A percentile compares a stretch with the other conserved stretches of the same genome.
These are phyloP conservation scores for Phaeotremella fagi DNA, from an alignment of 768 basidiomycete genomes.

Conservation along the genomic window DNA sequence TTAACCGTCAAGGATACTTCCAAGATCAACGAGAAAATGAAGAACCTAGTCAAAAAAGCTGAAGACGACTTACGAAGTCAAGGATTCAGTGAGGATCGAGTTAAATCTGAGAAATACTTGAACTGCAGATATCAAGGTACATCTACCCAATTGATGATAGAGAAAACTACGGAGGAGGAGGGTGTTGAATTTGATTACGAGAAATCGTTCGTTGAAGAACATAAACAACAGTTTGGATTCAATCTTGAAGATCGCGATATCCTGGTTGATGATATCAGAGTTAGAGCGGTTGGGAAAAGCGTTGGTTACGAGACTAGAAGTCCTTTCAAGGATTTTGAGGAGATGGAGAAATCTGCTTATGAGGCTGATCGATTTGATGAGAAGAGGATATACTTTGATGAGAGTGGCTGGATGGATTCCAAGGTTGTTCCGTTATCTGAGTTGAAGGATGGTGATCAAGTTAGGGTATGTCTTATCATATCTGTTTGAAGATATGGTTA, in stretches of 20 bases:
- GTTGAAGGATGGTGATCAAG: slow-evolving; percentile 19
- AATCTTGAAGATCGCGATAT: slow-evolving; percentile 49
- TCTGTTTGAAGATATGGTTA: not conserved
- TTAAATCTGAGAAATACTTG: slow-evolving; percentile 23
- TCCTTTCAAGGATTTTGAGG: slow-evolving; percentile 21
- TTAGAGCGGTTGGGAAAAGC: slow-evolving; percentile 22
- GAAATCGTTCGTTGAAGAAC: slow-evolving; percentile 57
- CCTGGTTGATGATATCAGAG: slow-evolving; percentile 35
- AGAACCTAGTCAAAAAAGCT: slow-evolving; percentile 17
- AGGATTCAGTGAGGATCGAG: slow-evolving; percentile 23
- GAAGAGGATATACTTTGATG: slow-evolving; percentile 23
- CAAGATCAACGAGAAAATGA: slow-evolving; percentile 18
- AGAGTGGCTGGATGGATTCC: slow-evolving; percentile 18
- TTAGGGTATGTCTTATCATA: slow-evolving; percentile 7
- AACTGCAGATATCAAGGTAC: slow-evolving; percentile 35
- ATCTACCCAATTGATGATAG: slow-evolving; percentile 85
- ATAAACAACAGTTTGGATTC: slow-evolving; percentile 50
- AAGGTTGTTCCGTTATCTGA: slow-evolving; percentile 14
- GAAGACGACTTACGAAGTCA: slow-evolving; percentile 18
- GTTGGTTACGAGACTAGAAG: slow-evolving; percentile 18
- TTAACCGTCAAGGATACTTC: slow-evolving; percentile 25
- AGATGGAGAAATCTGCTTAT: not conserved
- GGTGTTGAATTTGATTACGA: too few relatives aligned
- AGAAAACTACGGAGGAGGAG: slow-evolving; percentile 53
- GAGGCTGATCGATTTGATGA: slow-evolving; percentile 1